Percentiles rank a stretch among this genome's conserved stretches.
Evolutionary conservation across 139 green algal genomes (phyloP).

Genomic region (Auxenochlorella protothecoides): DNA sequence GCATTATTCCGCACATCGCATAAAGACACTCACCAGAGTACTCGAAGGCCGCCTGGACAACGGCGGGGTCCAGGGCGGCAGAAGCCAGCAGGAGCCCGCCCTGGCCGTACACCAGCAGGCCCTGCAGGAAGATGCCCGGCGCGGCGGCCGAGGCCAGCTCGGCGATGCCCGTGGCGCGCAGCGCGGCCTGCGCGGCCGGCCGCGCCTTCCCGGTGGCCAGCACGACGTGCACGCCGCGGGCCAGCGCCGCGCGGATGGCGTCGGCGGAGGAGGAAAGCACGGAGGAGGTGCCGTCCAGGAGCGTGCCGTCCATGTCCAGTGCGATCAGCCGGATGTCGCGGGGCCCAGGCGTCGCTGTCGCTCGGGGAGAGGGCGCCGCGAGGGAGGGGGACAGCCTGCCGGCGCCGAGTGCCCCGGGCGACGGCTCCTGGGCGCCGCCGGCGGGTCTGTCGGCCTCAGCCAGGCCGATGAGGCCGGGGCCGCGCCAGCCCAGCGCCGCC

Average conservation of each 20-base stretch:
- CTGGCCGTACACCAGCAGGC: constrained; percentile 48
- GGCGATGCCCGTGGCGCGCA: no score
- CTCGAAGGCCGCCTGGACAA: constrained; percentile 50
- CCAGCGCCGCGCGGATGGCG: constrained; percentile 52
- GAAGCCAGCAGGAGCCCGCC: constrained; percentile 30
- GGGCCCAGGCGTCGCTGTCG: neutral
- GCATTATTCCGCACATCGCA: no score
- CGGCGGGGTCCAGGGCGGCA: constrained; percentile 23
- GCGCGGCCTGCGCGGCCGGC: constrained; percentile 44
- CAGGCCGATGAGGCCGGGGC: constrained; percentile 53
- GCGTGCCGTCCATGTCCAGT: constrained; percentile 77
- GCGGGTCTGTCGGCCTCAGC: neutral
- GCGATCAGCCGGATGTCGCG: constrained; percentile 40
- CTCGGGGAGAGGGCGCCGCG: no score
- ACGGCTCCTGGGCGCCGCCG: neutral
- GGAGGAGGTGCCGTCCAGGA: constrained; percentile 41
- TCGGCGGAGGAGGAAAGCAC: constrained; percentile 44
- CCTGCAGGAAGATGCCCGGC: constrained; percentile 85
- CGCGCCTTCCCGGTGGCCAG: constrained; percentile 91
- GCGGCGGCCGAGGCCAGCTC: neutral
- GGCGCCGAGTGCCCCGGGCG: neutral
- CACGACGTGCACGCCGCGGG: constrained; percentile 57
- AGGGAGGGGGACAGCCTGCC: no score
- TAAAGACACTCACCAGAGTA: constrained; percentile 14
- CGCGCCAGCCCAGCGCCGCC: constrained; percentile 57